These are phyloP conservation scores for Agaricus subrufescens DNA, from an alignment of 768 basidiomycete species.

Conservation along the genomic window DNA sequence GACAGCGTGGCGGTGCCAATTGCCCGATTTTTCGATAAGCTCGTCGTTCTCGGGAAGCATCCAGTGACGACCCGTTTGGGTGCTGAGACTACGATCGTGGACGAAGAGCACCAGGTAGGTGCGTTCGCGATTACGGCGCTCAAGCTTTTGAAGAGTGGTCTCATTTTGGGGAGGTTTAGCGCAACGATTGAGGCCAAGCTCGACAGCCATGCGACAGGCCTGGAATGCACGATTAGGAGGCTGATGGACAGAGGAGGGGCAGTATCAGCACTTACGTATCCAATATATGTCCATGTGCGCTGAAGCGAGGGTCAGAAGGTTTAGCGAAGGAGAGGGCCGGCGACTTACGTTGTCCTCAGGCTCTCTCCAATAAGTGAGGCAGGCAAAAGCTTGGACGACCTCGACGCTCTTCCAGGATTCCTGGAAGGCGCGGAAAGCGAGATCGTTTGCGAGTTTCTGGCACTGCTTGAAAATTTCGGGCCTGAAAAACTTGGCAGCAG, in stretches of 20 bases:
- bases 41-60: slow-evolving; percentile 83
- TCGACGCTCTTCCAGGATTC: slow-evolving; percentile 80
- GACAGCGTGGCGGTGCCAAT: slow-evolving; percentile 67
- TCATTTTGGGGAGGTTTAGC: slow-evolving; percentile 51
- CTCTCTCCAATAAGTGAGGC: slow-evolving; percentile 87
- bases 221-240: slow-evolving; percentile 19
- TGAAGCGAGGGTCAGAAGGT: slow-evolving; percentile 23
- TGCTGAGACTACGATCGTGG: slow-evolving; percentile 82
- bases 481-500: slow-evolving; percentile 79
- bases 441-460: slow-evolving; percentile 67
- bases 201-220: slow-evolving; percentile 88
- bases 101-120: slow-evolving; percentile 84
- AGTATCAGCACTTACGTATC: slow-evolving; percentile 52
- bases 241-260: slow-evolving; percentile 8
- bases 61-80: slow-evolving; percentile 83
- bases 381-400: slow-evolving; percentile 85
- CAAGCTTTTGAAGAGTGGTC: slow-evolving; percentile 58
- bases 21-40: slow-evolving; percentile 59
- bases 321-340: slow-evolving; percentile 12
- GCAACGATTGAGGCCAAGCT: slow-evolving; percentile 75
- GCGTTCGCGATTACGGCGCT: slow-evolving; percentile 81
- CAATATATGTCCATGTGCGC: slow-evolving; percentile 87
- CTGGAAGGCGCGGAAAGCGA: slow-evolving; percentile 73
- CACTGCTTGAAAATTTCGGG: slow-evolving; percentile 62
- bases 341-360: slow-evolving; percentile 71